Base-by-base conservation (phyloP, 2,329 filamentous ascomycete species). In the Beauveria asiatica region DNA sequence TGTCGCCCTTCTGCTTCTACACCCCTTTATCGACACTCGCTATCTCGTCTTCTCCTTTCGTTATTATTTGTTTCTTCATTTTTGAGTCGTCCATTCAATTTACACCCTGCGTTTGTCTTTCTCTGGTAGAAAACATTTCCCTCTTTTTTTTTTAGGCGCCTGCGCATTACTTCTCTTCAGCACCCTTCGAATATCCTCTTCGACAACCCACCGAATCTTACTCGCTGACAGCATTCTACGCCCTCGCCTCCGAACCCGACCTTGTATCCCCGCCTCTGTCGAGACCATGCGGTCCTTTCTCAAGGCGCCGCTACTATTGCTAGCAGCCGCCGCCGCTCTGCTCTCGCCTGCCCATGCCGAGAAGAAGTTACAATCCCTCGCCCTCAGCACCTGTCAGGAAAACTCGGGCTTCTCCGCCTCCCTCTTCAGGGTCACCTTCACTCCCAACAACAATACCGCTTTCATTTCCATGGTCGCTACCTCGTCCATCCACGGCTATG, bases 331-430 rank as follows among this genome's bases (percentile, higher is more conserved):
- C 66, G 73, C 76, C 63, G 69, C 74, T 45, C 62, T 79, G 59
- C 65, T 73, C 42, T 70, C 82, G 56, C 74, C 82, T 62, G 80
- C 78, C 19, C 69, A 83, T 61, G 88, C 84, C 64, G 80, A 84
- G 70, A 81, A 80, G 64, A 78, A 90, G 69, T 88, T 97, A 68
- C 80, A 86, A 67, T 94, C 92, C 60, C 89, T 83, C 70, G 95
- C 92, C 27, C 82, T 97, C 66, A 92, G 90, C 73, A 83, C 88
- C 51, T 97, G 92, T 75, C 89, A 92, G 80, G 79, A 85, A 62
- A 87, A 93, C 74, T 93, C 89, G 30, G 87, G 86, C 69, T 95
- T 97, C 74, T 89, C 89, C 5, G 92, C 92, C 67, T 92, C 88
- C 67, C 81, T 94, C 62, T 96, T 97, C 83, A 88, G 95, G 67